phyloP scores from a whole-genome alignment of 306 rosid genomes.

The Cicer pinnatifidum region DNA sequence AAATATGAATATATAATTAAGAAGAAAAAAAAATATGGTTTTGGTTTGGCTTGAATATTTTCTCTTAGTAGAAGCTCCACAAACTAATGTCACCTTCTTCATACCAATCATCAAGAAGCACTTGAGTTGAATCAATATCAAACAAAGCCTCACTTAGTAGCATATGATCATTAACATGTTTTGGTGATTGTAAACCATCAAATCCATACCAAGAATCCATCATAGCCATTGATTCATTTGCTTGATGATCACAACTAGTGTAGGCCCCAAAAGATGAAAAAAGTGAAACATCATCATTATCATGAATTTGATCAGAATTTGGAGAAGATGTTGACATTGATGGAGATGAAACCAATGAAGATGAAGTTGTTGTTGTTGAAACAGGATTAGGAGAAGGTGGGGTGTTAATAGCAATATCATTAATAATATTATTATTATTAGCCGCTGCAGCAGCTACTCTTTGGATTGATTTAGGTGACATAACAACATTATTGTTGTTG shows the following conservation, averaged over 20 bases:
- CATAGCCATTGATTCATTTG: slow-evolving; percentile 52
- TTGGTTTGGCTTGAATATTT: slow-evolving; percentile 14
- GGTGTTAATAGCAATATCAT: not conserved
- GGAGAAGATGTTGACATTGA: slow-evolving; percentile 56
- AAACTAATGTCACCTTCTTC: slow-evolving; percentile 83
- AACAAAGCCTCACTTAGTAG: slow-evolving; percentile 62
- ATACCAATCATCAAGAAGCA: slow-evolving; percentile 58
- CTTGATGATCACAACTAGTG: slow-evolving; percentile 38
- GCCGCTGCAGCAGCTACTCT: slow-evolving; percentile 79
- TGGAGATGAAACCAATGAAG: slow-evolving; percentile 63
- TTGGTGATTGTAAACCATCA: slow-evolving; percentile 62
- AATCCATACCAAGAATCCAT: slow-evolving; percentile 72
- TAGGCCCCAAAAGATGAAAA: slow-evolving; percentile 50
- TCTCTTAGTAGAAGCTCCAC: slow-evolving; percentile 87
- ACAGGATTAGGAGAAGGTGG: slow-evolving; percentile 39
- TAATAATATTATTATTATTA: slow-evolving; percentile 23
- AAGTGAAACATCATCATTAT: slow-evolving; percentile 60
- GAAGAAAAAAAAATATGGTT: not conserved
- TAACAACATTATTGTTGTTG: not conserved
- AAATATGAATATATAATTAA: slow-evolving; percentile 51
- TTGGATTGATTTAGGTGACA: slow-evolving; percentile 92
- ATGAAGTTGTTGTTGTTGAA: slow-evolving; percentile 56
- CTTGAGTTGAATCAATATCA: slow-evolving; percentile 68
- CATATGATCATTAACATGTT: slow-evolving; percentile 64
- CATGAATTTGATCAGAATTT: slow-evolving; percentile 55